phyloP scores from a whole-genome alignment of 768 basidiomycete genomes.

The Hemileccinum rubropunctum region DNA sequence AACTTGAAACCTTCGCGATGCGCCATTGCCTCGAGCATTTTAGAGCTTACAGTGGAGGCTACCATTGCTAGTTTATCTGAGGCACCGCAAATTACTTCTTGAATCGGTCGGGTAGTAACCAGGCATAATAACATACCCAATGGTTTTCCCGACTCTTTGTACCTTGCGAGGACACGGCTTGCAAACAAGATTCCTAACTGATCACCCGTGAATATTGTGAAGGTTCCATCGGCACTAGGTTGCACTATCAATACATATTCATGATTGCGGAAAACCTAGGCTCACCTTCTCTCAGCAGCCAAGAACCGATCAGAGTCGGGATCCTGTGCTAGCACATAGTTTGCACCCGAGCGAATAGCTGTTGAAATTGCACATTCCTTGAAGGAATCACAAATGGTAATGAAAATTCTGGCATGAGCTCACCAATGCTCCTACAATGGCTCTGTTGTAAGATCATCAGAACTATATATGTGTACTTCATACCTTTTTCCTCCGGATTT shows the following conservation, averaged over 20 bases:
- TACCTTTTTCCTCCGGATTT: conserved; percentile 89
- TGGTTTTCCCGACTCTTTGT: conserved; percentile 45
- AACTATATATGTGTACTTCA: not conserved
- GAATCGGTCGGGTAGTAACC: conserved; percentile 35
- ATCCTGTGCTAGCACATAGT: conserved; percentile 83
- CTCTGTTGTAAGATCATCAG: conserved; percentile 1
- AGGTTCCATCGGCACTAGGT: conserved; percentile 42
- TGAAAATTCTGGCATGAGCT: conserved; percentile 8
- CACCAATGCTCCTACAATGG: conserved; percentile 48
- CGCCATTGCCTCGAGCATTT: conserved; percentile 83
- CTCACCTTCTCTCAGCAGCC: conserved; percentile 67
- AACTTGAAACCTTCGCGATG: conserved; percentile 76
- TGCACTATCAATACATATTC: conserved; percentile 1
- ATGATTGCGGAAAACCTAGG: not conserved
- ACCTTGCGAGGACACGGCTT: conserved; percentile 40
- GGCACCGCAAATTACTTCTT: conserved; percentile 33
- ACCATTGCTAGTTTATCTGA: conserved; percentile 75
- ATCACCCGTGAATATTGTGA: conserved; percentile 80
- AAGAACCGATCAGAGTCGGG: conserved; percentile 85
- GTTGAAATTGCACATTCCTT: conserved; percentile 71
- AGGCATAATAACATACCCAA: conserved; percentile 32
- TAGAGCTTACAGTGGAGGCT: conserved; percentile 87
- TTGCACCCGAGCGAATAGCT: conserved; percentile 50
- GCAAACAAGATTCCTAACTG: conserved; percentile 69
- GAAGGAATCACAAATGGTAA: conserved; percentile 1